Conservation (phyloP, 345 rosid genomes). For the Euphorbia tirucalli region DNA sequence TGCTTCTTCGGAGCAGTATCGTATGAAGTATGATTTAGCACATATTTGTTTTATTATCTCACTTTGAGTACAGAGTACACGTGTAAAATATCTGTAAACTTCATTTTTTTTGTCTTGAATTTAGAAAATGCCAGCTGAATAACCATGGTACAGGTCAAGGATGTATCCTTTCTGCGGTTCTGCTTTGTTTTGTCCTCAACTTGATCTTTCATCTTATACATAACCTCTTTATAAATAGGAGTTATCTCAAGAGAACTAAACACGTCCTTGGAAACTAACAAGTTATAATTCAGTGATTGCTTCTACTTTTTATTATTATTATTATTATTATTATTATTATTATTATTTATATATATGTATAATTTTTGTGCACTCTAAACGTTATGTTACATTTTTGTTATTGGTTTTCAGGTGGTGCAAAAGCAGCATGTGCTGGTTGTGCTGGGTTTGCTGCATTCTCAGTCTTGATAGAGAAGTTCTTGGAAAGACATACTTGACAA, state of each 20-base stretch:
- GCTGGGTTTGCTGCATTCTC: conserved; percentile 97
- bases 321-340: too few species aligned
- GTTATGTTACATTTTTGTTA: conserved; percentile 10
- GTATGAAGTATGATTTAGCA: neutral
- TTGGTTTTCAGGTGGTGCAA: conserved; percentile 63
- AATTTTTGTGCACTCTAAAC: too few species aligned
- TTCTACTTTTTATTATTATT: too few species aligned
- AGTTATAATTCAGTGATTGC: too few species aligned
- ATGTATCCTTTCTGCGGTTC: neutral
- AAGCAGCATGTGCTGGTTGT: conserved; percentile 86
- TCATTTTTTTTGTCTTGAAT: neutral
- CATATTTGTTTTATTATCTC: neutral
- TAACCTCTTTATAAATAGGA: too few species aligned
- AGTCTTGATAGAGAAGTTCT: conserved; percentile 88
- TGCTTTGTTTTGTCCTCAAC: neutral
- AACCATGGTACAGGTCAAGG: neutral
- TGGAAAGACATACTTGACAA: conserved; percentile 57
- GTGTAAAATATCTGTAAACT: neutral
- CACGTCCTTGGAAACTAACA: too few species aligned
- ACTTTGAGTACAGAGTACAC: neutral
- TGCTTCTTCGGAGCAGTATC: neutral
- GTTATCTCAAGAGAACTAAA: neutral
- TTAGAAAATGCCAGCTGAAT: neutral
- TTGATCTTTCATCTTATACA: neutral
- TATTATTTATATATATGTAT: too few species aligned